These are phyloP conservation scores for Protomyces inundatus DNA, from an alignment of 1,139 yeast genomes.

Conservation along the genomic window DNA sequence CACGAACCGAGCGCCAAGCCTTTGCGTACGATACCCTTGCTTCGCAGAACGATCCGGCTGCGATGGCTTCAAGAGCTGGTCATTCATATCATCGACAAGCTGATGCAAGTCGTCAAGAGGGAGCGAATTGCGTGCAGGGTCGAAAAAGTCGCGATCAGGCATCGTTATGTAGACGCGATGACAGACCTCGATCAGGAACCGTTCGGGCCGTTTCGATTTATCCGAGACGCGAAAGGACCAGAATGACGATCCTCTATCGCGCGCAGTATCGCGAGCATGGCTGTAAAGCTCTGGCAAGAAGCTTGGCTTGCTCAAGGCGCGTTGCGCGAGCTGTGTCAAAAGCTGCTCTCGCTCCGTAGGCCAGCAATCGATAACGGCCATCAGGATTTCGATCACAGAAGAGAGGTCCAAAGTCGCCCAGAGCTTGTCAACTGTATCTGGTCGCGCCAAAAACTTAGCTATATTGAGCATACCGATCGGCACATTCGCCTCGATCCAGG, in stretches of 20 bases:
- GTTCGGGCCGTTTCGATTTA: background rate
- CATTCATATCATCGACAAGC: background rate
- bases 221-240: background rate
- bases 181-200: slow-evolving; percentile 25
- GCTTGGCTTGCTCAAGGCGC: slow-evolving; percentile 1
- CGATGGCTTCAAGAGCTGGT: background rate
- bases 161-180: slow-evolving; percentile 28
- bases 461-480: no score
- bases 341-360: background rate
- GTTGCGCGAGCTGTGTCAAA: background rate
- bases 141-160: slow-evolving; percentile 29
- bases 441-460: background rate
- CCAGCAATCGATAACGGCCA: background rate
- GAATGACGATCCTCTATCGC: no score
- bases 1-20: slow-evolving; percentile 15
- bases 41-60: background rate
- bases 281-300: background rate
- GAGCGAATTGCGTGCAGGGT: slow-evolving; percentile 5
- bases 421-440: background rate
- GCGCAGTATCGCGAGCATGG: no score
- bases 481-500: background rate
- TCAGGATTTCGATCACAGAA: background rate
- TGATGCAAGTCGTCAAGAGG: background rate
- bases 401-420: background rate
- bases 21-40: background rate